phyloP scores from a whole-genome alignment of 2,329 filamentous ascomycete species.

The Trichoderma semiorbis region DNA sequence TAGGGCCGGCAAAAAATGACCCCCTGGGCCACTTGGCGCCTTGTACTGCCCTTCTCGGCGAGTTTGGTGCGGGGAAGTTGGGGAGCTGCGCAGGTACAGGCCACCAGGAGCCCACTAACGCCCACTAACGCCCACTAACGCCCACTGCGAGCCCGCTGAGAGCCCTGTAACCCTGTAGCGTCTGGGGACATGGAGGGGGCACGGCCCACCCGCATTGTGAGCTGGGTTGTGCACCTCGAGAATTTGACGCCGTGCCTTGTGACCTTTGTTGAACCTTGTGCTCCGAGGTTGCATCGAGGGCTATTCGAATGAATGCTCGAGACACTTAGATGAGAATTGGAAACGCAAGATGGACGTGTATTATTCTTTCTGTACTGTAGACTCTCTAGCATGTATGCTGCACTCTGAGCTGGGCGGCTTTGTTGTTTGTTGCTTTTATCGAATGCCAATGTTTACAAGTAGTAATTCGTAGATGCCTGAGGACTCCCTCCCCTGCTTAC shows the following conservation, averaged over 20 bases:
- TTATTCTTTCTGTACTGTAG: background rate
- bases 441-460: background rate
- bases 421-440: background rate
- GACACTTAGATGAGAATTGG: background rate
- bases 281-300: background rate
- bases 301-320: background rate
- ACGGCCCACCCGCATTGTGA: background rate
- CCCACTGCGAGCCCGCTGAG: background rate
- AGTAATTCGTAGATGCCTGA: background rate
- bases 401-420: background rate
- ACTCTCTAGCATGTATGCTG: background rate
- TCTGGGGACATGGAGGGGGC: background rate
- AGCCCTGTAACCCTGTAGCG: background rate
- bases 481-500: background rate
- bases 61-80: constrained; percentile 4
- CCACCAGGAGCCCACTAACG: background rate
- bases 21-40: background rate
- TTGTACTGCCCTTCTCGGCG: background rate
- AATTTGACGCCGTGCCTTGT: background rate
- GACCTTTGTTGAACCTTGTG: background rate
- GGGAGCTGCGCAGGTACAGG: constrained; percentile 14
- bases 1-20: background rate
- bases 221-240: background rate
- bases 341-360: background rate
- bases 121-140: background rate